A percentile compares a stretch with the other conserved stretches of the same genome.
These are phyloP conservation scores for Candida pini DNA, from an alignment of 805 yeast species.

Conservation along the genomic window DNA sequence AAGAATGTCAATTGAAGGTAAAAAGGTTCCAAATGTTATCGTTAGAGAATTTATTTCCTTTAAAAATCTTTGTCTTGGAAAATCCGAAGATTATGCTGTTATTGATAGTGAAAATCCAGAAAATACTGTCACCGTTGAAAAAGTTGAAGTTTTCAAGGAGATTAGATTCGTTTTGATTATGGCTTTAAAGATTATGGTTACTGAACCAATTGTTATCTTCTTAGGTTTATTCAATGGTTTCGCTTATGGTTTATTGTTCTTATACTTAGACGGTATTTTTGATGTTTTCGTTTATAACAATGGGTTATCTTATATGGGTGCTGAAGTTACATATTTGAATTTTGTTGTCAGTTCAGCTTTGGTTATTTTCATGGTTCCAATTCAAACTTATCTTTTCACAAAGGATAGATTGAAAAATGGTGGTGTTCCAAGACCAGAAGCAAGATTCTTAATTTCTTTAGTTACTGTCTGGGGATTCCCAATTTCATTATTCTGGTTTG, in stretches of 20 bases:
- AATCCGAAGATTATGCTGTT: slow-evolving; percentile 14
- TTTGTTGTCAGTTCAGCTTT: slow-evolving; percentile 30
- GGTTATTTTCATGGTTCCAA: slow-evolving; percentile 24
- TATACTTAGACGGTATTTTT: slow-evolving; percentile 32
- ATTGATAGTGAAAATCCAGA: slow-evolving; percentile 10
- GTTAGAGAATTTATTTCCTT: slow-evolving; percentile 24
- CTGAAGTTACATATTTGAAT: slow-evolving; percentile 30
- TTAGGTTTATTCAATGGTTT: slow-evolving; percentile 32
- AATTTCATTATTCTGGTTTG: slow-evolving; percentile 31
- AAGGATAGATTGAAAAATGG: slow-evolving; percentile 26
- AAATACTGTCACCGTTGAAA: slow-evolving; percentile 19
- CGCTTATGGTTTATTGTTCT: slow-evolving; percentile 30
- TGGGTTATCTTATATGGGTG: slow-evolving; percentile 26
- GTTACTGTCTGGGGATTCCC: slow-evolving; percentile 34
- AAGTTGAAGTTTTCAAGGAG: slow-evolving; percentile 22
- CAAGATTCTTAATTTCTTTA: slow-evolving; percentile 27
- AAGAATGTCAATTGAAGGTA: slow-evolving; percentile 23
- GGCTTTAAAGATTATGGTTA: slow-evolving; percentile 30
- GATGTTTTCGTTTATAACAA: slow-evolving; percentile 30
- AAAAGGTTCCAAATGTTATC: slow-evolving; percentile 16
- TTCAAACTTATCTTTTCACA: slow-evolving; percentile 28
- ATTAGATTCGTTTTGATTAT: slow-evolving; percentile 24
- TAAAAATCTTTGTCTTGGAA: slow-evolving; percentile 10
- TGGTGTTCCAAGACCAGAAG: slow-evolving; percentile 31
- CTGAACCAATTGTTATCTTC: slow-evolving; percentile 31